Percentiles rank a stretch among this genome's conserved stretches.
phyloP scores from a whole-genome alignment of 163 green algal species.

The Scenedesmus sp. region DNA sequence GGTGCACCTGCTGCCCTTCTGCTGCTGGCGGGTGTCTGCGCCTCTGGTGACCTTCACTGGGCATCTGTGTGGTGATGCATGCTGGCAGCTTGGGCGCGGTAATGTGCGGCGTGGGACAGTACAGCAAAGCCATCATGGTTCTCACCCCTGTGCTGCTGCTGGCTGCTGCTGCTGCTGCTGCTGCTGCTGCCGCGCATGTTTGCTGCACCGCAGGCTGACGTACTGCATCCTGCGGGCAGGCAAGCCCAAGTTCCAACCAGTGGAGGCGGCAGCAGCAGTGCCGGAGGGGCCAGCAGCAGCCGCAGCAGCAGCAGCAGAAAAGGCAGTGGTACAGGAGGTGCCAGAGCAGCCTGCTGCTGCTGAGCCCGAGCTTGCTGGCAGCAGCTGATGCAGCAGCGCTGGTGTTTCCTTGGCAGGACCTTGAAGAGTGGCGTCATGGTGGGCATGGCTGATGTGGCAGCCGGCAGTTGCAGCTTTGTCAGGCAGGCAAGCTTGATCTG shows the following conservation, averaged over 20 bases:
- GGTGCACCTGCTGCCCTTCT: too few relatives aligned
- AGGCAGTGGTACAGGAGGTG: not conserved
- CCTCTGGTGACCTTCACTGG: too few relatives aligned
- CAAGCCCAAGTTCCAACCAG: slow-evolving; percentile 50
- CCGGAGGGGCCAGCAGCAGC: slow-evolving; percentile 2
- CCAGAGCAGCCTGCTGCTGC: not conserved
- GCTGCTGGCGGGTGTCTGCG: too few relatives aligned
- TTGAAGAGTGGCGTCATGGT: too few relatives aligned
- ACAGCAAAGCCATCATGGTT: too few relatives aligned
- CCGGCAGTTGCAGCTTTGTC: too few relatives aligned
- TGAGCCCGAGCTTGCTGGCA: not conserved
- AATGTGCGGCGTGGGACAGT: too few relatives aligned
- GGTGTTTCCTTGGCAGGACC: not conserved
- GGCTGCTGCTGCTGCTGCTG: not conserved
- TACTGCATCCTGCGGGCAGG: slow-evolving; percentile 54
- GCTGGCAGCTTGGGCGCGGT: too few relatives aligned
- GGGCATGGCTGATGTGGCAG: too few relatives aligned
- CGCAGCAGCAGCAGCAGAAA: slow-evolving; percentile 23
- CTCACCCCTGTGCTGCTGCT: too few relatives aligned
- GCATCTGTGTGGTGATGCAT: too few relatives aligned
- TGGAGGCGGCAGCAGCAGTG: slow-evolving; percentile 41
- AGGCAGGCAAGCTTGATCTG: too few relatives aligned
- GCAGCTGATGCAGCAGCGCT: not conserved
- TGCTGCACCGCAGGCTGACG: slow-evolving; percentile 14
- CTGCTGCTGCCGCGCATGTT: not conserved